A percentile compares a stretch with the other conserved stretches of the same genome.
phyloP scores from a whole-genome alignment of 1,284 basidiomycete genomes.

The Ganoderma leucocontextum region DNA sequence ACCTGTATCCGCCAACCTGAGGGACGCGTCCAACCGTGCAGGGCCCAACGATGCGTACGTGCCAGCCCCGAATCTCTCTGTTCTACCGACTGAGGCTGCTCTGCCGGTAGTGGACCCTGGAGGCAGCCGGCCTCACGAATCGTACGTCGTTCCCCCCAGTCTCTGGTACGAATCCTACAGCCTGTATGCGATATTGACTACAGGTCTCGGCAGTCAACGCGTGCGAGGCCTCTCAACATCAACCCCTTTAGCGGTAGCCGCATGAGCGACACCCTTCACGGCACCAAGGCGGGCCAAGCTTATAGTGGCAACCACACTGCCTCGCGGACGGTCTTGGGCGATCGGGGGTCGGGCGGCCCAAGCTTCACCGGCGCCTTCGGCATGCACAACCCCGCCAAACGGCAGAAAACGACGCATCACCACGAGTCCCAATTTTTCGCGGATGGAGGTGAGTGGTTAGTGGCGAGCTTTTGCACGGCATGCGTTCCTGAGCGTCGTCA shows the following conservation, averaged over 20 bases:
- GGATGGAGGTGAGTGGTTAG: slow-evolving; percentile 24
- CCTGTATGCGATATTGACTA: background rate
- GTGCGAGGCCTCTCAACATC: background rate
- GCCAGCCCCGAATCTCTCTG: background rate
- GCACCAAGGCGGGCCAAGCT: background rate
- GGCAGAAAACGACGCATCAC: slow-evolving; percentile 17
- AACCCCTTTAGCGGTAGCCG: background rate
- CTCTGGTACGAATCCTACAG: background rate
- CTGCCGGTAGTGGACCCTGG: background rate
- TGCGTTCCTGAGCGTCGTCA: background rate
- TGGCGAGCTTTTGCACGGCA: background rate
- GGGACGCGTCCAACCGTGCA: slow-evolving; percentile 1
- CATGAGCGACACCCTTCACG: background rate
- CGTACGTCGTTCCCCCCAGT: background rate
- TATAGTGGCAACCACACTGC: background rate
- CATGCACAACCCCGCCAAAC: slow-evolving; percentile 12
- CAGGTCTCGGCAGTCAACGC: slow-evolving; percentile 1
- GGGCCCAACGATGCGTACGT: background rate
- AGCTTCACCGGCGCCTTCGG: background rate
- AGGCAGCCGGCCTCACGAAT: background rate
- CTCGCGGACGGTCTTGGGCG: background rate
- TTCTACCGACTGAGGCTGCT: background rate
- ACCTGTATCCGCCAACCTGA: background rate
- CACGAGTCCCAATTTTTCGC: slow-evolving; percentile 12
- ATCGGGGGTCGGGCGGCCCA: background rate